Evolutionary conservation across 2,329 filamentous ascomycete species (phyloP), one percentile per base, ranked within the genome.

Genomic region (Botrytis sinoallii): DNA sequence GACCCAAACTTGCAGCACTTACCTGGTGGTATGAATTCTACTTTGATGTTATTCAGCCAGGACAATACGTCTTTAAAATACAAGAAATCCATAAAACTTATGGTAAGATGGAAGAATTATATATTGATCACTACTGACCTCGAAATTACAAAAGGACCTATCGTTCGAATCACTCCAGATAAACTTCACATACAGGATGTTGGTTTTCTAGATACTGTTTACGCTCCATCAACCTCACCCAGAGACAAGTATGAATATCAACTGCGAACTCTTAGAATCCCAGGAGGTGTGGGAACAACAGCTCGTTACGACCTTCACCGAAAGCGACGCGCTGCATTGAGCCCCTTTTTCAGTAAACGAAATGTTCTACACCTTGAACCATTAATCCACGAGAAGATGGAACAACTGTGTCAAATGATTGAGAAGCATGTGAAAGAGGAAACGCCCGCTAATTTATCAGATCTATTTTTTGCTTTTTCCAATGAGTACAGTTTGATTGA

Each of bases 21-120:
- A 76, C 77, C 18, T 75, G 73, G 42, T 71, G 77, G 42, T 78
- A 78, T 44, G 74, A 78, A 48, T 75, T 71, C 18, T 78, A 77
- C 59, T 75, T 71, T 59, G 71, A 73, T 29, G 60, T 76, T 57
- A 57, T 67, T 35, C 73, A 67, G 32, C 73, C 74, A 4, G 64
- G 64, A 48, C 70, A 66, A 18, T 78, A 71, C 25, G 76, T 76
- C 52, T 44, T 52, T 14, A 12, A 75, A n/a, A 71, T 79, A 16
- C 71, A 64, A 16, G 61, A 75, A 32, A 52, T 78, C 64, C 77
- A 78, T 48, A 64, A 76, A 46, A 67, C 72, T 72, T 78, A 79
- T 74, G 77, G 77, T 75, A 48, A 67, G 57, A 35, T 35, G 1
- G 0, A 48, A 59, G 16, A 8, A 60, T 10, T 22, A 9, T 22